Evolutionary conservation across 371 early-diverging fungal species (phyloP).

Genomic region (Lichtheimia ramosa): DNA sequence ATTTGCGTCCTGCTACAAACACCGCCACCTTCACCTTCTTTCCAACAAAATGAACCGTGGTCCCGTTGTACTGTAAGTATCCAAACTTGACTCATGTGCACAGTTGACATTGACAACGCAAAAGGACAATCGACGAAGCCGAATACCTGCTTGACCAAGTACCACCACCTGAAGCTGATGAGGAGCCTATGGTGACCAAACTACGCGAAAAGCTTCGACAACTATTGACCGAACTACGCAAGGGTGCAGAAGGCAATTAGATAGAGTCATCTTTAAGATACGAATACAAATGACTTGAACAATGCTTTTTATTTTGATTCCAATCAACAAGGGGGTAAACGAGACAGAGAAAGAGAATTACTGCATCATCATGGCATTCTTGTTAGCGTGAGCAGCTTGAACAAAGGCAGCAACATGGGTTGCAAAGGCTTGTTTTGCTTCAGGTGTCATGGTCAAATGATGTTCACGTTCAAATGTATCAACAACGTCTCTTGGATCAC

Average conservation of each 20-base stretch:
- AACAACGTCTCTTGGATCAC: constrained; percentile 26
- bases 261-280: neutral
- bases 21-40: too few relatives aligned
- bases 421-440: constrained; percentile 29
- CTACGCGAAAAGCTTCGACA: constrained; percentile 40
- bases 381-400: neutral
- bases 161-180: constrained; percentile 46
- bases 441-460: constrained; percentile 19
- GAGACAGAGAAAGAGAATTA: neutral
- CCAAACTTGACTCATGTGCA: neutral
- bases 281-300: too few relatives aligned
- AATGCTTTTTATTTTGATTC: neutral
- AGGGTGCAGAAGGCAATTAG: constrained; percentile 51
- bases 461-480: constrained; percentile 28
- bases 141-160: constrained; percentile 52
- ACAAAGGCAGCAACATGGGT: constrained; percentile 17
- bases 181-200: constrained; percentile 44
- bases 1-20: too few relatives aligned
- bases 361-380: too few relatives aligned
- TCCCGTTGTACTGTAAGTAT: constrained; percentile 24
- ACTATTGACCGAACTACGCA: constrained; percentile 42
- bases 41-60: constrained; percentile 22
- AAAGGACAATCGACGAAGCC: constrained; percentile 56
- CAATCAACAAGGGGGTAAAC: neutral
- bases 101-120: neutral